These are phyloP conservation scores for Microcera coccophila DNA, from an alignment of 2,329 filamentous ascomycete genomes.

Conservation along the genomic window DNA sequence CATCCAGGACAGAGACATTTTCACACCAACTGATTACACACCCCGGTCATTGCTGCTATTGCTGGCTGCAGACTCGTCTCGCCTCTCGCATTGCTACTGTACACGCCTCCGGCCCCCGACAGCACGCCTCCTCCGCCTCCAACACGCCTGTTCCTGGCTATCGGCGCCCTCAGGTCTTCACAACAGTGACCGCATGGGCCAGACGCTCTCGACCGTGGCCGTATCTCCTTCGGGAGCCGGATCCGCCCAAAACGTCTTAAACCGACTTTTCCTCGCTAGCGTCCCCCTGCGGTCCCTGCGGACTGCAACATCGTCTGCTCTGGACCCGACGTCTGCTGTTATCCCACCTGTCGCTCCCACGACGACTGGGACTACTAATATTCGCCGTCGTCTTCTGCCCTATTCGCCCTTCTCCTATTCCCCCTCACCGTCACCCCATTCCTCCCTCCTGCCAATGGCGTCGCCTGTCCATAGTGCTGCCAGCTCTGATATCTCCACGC, in stretches of 20 bases:
- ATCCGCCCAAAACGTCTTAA: conserved; percentile 31
- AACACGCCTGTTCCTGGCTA: not conserved
- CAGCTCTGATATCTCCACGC: conserved; percentile 51
- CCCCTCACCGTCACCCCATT: conserved; percentile 24
- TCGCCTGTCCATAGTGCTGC: conserved; percentile 42
- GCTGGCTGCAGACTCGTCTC: no score
- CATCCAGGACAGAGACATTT: not conserved
- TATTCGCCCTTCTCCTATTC: conserved; percentile 24
- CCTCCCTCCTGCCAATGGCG: conserved; percentile 27
- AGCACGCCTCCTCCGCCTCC: not conserved
- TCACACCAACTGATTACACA: not conserved
- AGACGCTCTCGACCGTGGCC: conserved; percentile 26
- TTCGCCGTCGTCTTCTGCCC: conserved; percentile 27
- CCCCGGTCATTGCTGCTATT: not conserved
- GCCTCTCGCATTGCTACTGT: not conserved
- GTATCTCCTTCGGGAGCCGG: conserved; percentile 26
- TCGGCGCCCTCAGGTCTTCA: not conserved
- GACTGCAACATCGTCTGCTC: conserved; percentile 25
- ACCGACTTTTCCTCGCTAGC: conserved; percentile 34
- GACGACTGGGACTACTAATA: conserved; percentile 28
- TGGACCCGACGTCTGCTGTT: conserved; percentile 15
- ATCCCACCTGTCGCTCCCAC: conserved; percentile 15
- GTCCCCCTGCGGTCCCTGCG: conserved; percentile 26
- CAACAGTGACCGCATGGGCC: conserved; percentile 16
- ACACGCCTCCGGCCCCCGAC: not conserved